phyloP scores from a whole-genome alignment of 2,329 filamentous ascomycete species.

The Neonectria ditissima region DNA sequence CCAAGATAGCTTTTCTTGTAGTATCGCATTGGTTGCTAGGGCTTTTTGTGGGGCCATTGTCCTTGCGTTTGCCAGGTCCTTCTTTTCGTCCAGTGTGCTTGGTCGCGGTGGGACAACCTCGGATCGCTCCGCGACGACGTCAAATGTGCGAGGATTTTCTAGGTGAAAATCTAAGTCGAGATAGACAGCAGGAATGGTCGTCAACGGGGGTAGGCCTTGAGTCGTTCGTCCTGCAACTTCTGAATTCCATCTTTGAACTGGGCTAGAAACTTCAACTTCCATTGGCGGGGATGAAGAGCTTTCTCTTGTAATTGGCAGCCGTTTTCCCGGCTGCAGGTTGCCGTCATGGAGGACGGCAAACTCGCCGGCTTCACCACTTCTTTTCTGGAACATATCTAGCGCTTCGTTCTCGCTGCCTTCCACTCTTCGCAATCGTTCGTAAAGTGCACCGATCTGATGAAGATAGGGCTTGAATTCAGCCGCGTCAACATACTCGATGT shows the following conservation, averaged over 20 bases:
- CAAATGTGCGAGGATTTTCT: conserved; percentile 95
- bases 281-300: conserved; percentile 42
- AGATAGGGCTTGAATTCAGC: conserved; percentile 88
- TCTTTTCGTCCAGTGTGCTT: conserved; percentile 62
- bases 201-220: conserved; percentile 85
- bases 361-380: conserved; percentile 52
- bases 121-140: conserved; percentile 94
- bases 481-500: conserved; percentile 83
- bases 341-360: neutral
- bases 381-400: conserved; percentile 56
- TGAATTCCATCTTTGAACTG: neutral
- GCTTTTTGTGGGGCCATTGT: conserved; percentile 78
- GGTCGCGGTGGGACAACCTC: conserved; percentile 84
- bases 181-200: conserved; percentile 92
- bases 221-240: conserved; percentile 57
- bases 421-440: conserved; percentile 87
- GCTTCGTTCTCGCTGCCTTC: conserved; percentile 81
- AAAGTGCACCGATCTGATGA: conserved; percentile 84
- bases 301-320: neutral
- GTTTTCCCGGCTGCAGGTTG: neutral
- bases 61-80: conserved; percentile 67
- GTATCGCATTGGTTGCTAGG: conserved; percentile 93
- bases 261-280: neutral
- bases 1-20: conserved; percentile 99
- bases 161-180: conserved; percentile 96